phyloP scores from a whole-genome alignment of 352 stramenopile genomes.

The Globisporangium recalcitrans region DNA sequence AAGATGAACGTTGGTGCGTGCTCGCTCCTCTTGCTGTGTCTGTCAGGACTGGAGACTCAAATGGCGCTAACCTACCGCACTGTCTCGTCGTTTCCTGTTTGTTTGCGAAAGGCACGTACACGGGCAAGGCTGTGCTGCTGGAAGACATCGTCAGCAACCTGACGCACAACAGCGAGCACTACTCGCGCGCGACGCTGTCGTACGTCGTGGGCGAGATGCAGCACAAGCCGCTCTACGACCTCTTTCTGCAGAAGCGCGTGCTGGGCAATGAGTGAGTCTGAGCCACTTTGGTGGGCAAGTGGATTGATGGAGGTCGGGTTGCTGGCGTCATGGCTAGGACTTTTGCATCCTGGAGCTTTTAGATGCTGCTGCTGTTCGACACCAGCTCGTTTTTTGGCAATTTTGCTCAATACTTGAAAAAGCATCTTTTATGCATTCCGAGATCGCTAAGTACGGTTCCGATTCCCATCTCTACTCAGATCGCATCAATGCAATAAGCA shows the following conservation, averaged over 20 bases:
- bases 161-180: constrained; percentile 52
- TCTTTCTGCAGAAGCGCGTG: constrained; percentile 53
- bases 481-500: too few species aligned
- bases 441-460: not conserved
- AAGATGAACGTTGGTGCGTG: constrained; percentile 67
- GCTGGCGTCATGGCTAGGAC: not conserved
- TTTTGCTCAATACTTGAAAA: not conserved
- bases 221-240: constrained; percentile 66
- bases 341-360: not conserved
- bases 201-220: constrained; percentile 76
- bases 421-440: not conserved
- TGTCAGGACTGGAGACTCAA: not conserved
- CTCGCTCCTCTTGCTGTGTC: not conserved
- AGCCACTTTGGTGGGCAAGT: too few species aligned
- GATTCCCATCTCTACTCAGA: too few species aligned
- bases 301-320: too few species aligned
- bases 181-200: constrained; percentile 67
- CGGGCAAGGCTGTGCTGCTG: constrained; percentile 77
- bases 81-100: not conserved
- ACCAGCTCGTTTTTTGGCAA: not conserved
- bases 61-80: not conserved
- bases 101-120: constrained; percentile 44
- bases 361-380: not conserved
- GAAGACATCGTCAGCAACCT: constrained; percentile 86
- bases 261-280: too few species aligned